A percentile compares a stretch with the other conserved stretches of the same genome.
Evolutionary conservation across 495 filamentous ascomycete genomes (phyloP).

Genomic region (Hyaloscypha bicolor): DNA sequence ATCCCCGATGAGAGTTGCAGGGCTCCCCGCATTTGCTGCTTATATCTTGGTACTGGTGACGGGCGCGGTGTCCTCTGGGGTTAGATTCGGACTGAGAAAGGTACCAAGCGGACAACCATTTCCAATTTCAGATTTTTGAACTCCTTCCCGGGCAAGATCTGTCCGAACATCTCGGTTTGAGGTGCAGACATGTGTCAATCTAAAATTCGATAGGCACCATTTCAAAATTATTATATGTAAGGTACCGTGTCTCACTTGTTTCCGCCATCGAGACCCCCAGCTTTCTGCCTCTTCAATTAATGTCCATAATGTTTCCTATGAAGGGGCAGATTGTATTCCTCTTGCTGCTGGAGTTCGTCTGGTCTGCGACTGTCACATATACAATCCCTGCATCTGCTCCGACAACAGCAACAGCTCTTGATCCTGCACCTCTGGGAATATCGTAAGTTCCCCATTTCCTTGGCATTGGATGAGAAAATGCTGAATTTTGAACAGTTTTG

Average conservation of each 20-base stretch:
- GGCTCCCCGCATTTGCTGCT: not conserved
- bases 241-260: not conserved
- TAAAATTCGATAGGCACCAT: not conserved
- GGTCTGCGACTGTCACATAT: conserved; percentile 19
- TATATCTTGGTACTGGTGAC: not conserved
- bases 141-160: not conserved
- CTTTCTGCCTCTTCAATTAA: not conserved
- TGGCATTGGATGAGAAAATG: not conserved
- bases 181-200: not conserved
- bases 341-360: conserved; percentile 9
- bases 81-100: not conserved
- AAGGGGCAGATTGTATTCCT: conserved; percentile 7
- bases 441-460: conserved; percentile 41
- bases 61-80: not conserved
- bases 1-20: not conserved
- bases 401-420: conserved; percentile 32
- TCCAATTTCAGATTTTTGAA: not conserved
- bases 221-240: not conserved
- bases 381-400: conserved; percentile 26
- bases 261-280: not conserved
- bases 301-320: not conserved
- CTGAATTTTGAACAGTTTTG: conserved; percentile 40
- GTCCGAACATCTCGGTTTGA: not conserved
- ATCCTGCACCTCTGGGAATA: conserved; percentile 54
- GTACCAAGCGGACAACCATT: too few relatives aligned